phyloP scores from a whole-genome alignment of 2,329 filamentous ascomycete genomes.

The Magnaporthiopsis rhizophila region DNA sequence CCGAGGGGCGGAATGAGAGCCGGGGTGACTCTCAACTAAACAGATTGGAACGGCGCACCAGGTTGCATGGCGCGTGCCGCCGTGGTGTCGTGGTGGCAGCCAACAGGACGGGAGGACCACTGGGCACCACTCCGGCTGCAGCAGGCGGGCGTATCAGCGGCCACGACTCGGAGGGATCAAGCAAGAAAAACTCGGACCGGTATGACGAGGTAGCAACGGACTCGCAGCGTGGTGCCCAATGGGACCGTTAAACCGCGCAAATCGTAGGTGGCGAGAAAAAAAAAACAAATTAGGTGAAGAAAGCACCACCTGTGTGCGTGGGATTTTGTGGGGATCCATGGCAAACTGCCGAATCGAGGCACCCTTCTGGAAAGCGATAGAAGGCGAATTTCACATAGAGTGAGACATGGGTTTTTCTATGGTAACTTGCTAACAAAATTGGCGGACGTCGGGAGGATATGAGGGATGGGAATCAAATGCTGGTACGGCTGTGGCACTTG shows the following conservation, averaged over 20 bases:
- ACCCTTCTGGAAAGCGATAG: neutral
- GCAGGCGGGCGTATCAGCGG: neutral
- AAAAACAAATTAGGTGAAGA: neutral
- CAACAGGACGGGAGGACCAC: neutral
- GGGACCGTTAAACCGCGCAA: constrained; percentile 8
- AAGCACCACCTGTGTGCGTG: neutral
- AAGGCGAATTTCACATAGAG: too few species aligned
- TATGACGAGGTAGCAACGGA: constrained; percentile 13
- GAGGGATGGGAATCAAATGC: too few species aligned
- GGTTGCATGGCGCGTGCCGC: neutral
- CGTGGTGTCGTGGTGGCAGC: neutral
- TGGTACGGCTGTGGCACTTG: too few species aligned
- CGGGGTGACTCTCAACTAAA: neutral
- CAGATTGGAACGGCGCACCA: neutral
- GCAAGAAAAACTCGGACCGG: constrained; percentile 6
- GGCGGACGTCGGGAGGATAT: too few species aligned
- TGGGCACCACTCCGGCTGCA: neutral
- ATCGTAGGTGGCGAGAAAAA: neutral
- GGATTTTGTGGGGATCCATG: neutral
- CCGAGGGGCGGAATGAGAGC: too few species aligned
- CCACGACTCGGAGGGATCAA: neutral
- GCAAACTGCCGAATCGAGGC: neutral
- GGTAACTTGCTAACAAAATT: too few species aligned
- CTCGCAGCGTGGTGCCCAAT: constrained; percentile 14
- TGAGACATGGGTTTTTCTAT: neutral